These are phyloP conservation scores for Hemisphaericaspora xylofermentans DNA, from an alignment of 1,139 yeast genomes.

Conservation along the genomic window DNA sequence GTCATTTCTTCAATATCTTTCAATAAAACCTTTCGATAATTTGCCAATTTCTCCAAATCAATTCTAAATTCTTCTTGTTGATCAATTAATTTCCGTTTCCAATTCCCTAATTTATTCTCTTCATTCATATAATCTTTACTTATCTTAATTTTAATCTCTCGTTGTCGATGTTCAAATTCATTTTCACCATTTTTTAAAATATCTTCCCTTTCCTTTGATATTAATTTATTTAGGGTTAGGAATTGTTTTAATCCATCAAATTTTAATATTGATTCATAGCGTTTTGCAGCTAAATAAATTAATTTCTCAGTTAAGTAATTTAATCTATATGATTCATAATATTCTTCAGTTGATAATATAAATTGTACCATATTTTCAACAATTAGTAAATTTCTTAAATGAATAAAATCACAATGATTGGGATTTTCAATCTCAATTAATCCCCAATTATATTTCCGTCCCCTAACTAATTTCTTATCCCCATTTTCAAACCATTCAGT, in stretches of 20 bases:
- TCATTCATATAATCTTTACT: conserved; percentile 50
- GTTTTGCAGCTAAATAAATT: background rate
- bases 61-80: conserved; percentile 41
- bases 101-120: conserved; percentile 61
- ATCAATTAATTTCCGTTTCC: conserved; percentile 58
- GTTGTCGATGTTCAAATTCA: conserved; percentile 44
- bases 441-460: conserved; percentile 77
- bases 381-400: conserved; percentile 52
- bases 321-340: conserved; percentile 55
- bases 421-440: conserved; percentile 66
- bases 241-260: conserved; percentile 13
- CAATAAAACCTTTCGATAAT: conserved; percentile 3
- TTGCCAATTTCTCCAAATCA: conserved; percentile 6
- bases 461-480: conserved; percentile 48
- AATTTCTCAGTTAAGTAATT: conserved; percentile 16
- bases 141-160: conserved; percentile 45
- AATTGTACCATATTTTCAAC: conserved; percentile 59
- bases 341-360: conserved; percentile 53
- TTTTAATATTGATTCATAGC: background rate
- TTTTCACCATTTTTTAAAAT: conserved; percentile 47
- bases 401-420: conserved; percentile 62
- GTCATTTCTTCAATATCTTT: conserved; percentile 1
- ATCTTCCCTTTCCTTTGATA: conserved; percentile 36
- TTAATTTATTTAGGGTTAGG: conserved; percentile 34
- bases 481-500: conserved; percentile 27